Percentiles rank a stretch among this genome's conserved stretches.
Evolutionary conservation across 257 asterid species (phyloP).

Genomic region (Plantago major): DNA sequence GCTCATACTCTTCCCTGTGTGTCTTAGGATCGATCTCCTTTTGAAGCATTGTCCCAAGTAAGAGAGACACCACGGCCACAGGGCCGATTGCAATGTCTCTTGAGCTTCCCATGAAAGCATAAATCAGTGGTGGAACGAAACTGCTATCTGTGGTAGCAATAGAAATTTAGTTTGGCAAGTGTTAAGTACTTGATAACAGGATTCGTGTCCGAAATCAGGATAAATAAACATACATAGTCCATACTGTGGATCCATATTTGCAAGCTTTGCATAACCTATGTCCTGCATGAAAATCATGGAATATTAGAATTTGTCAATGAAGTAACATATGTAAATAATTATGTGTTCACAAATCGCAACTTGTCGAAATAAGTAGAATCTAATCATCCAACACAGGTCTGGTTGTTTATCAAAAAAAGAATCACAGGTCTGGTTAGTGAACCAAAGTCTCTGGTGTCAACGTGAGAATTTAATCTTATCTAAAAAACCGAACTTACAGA

Average conservation of each 20-base stretch:
- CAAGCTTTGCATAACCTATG: conserved; percentile 70
- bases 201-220: neutral
- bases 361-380: no score
- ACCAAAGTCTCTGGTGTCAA: no score
- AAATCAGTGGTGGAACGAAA: conserved; percentile 74
- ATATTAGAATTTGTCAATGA: neutral
- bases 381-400: no score
- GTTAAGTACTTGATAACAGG: neutral
- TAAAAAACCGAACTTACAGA: no score
- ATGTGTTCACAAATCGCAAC: no score
- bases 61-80: conserved; percentile 76
- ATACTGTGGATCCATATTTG: conserved; percentile 57
- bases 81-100: conserved; percentile 88
- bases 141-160: conserved; percentile 49
- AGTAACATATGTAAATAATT: no score
- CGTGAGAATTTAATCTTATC: no score
- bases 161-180: neutral
- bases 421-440: no score
- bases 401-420: no score
- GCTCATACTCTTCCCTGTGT: conserved; percentile 39
- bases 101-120: conserved; percentile 82
- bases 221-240: conserved; percentile 55
- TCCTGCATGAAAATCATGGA: conserved; percentile 43
- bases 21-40: conserved; percentile 49
- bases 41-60: conserved; percentile 64